Evolutionary conservation across 2,329 filamentous ascomycete species (phyloP), one percentile per base, ranked within the genome.

Genomic region (Cercospora beticola): DNA sequence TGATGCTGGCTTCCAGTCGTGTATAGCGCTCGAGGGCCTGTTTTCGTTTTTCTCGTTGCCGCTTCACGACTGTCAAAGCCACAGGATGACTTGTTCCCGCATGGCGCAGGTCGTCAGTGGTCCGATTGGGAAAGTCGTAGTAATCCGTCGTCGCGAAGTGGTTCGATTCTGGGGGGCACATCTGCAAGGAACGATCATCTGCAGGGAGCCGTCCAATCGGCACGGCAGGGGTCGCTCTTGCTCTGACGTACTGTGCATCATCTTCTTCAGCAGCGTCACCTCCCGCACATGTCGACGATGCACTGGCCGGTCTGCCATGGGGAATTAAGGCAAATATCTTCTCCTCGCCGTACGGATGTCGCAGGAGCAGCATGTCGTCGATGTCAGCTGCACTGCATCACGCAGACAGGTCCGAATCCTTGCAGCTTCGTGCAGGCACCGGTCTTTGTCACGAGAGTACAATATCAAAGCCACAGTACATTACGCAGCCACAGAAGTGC

Each of bases 361-460:
- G 57, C 8, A 68, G 46, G 30, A 62, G 59, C 36, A 65, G 67
- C 67, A 65, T 62, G 33, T 57, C 49, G 61, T 63, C 52, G 9
- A 26, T 16, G 33, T 59, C 36, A 65, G 64, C 52, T 64, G 66
- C 26, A 52, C 36, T 63, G 59, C 59, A 67, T 67, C 57, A 58
- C 40, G 52, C 40, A 30, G 26, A 21, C 10, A 21, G 43, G 43
- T 28, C 43, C 23, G 30, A 33, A 49, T 58, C 57, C 21, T 30
- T 16, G 30, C 16, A 33, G 58, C 40, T 21, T 66, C 46, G n/a
- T 56, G 28, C 59, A 62, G 56, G 64, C 21, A 66, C 18, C 26
- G 21, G n/a, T 46, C 62, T 65, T 68, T 65, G 66, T 68, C 66
- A 57, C 62, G n/a, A 28, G 49, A 57, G 30, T 36, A 68, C 66